Evolutionary conservation across 352 stramenopile species (phyloP).

Genomic region (Phytophthora pistaciae): DNA sequence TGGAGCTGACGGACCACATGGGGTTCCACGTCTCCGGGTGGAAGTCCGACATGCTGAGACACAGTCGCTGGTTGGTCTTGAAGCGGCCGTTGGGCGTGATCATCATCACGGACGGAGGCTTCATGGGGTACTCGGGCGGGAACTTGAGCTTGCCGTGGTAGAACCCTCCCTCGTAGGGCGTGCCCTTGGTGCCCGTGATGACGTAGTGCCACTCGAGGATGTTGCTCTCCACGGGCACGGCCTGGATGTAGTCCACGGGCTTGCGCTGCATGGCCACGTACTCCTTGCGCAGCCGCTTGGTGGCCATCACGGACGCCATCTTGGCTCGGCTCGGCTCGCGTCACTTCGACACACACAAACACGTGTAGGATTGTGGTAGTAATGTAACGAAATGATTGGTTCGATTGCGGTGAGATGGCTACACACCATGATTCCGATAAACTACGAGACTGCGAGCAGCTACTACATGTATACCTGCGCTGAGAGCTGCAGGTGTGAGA

Average conservation of each 20-base stretch:
- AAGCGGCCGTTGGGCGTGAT: slow-evolving; percentile 95
- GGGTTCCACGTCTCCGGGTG: slow-evolving; percentile 97
- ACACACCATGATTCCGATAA: background rate
- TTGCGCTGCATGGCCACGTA: slow-evolving; percentile 92
- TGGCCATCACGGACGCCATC: slow-evolving; percentile 87
- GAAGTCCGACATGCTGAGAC: slow-evolving; percentile 97
- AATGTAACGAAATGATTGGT: slow-evolving; percentile 14
- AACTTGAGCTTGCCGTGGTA: slow-evolving; percentile 96
- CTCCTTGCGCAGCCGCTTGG: slow-evolving; percentile 94
- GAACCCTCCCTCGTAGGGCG: slow-evolving; percentile 89
- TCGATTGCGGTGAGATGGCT: background rate
- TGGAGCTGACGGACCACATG: slow-evolving; percentile 96
- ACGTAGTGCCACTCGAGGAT: slow-evolving; percentile 98
- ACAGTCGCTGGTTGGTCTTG: slow-evolving; percentile 94
- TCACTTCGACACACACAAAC: slow-evolving; percentile 9
- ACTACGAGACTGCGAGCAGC: background rate
- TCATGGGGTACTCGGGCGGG: slow-evolving; percentile 95
- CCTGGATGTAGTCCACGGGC: slow-evolving; percentile 92
- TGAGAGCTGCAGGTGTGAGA: background rate
- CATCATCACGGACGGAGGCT: slow-evolving; percentile 96
- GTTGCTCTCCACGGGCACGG: slow-evolving; percentile 91
- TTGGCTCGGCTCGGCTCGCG: slow-evolving; percentile 3
- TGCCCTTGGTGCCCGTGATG: slow-evolving; percentile 76
- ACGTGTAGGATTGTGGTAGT: slow-evolving; percentile 2
- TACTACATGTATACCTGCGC: slow-evolving; percentile 19